Evolutionary conservation across 2,329 filamentous ascomycete genomes (phyloP), one percentile per base, ranked within the genome.

Genomic region (Bipolaris gigantea): DNA sequence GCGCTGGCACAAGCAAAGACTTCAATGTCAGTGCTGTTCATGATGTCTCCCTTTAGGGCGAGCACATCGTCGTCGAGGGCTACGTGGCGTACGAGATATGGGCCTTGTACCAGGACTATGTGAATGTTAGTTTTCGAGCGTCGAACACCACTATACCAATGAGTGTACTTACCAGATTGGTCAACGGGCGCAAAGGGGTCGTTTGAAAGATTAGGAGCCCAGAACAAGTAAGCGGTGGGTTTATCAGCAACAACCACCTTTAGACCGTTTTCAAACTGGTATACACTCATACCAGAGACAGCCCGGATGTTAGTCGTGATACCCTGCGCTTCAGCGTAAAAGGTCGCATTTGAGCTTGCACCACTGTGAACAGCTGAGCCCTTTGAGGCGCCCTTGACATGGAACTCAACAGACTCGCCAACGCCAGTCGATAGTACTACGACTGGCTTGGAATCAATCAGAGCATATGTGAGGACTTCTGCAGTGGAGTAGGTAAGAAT

Each of bases 401-500:
- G 71, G 58, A 78, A 76, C 49, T 78, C 76, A 25, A 71, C 73
- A 48, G 72, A 67, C 54, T 77, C 75, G 13, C 74, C 76, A 11
- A 56, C 60, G 4, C 73, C 74, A 18, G 75, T 67, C 59, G 73
- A 77, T 21, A 78, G 66, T 3, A 76, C 71, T 3, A 77, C 59
- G n/a, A 74, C 62, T 6, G 75, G 74, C 21, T 66, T 64, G 2
- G 58, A 63, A 41, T 76, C 71, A 15, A 75, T 61, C 4, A 76
- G 34, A 10, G 72, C 70, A 56, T 76, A 76, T 3, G 79, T 80
- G 21, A 83, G 69, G 5, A 84, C 69, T 49, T 84, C 81, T 0
- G 80, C 77, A 0, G 81, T 81, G 1, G 79, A 80, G 63, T 82
- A 85, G 0, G 82, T 74, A 2, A 85, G 69, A 1, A 78, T 84